Conservation (phyloP, 1,284 basidiomycete species). For the Trichosporon sp. region DNA sequence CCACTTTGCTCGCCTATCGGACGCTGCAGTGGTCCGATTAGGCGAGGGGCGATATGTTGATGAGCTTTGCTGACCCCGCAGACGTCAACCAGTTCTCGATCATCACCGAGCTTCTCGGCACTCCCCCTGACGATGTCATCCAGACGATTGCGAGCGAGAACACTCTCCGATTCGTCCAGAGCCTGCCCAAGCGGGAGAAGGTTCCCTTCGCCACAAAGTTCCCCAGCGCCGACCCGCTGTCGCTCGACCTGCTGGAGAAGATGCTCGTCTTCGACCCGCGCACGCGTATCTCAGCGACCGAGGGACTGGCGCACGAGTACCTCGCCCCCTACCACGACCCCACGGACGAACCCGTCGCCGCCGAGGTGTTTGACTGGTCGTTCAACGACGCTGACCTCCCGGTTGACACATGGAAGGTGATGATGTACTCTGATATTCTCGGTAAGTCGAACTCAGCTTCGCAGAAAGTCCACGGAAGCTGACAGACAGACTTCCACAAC, state of each 20-base stretch:
- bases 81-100: conserved; percentile 99
- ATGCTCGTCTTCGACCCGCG: conserved; percentile 99
- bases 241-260: conserved; percentile 92
- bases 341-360: conserved; percentile 90
- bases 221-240: conserved; percentile 78
- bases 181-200: conserved; percentile 89
- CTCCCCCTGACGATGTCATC: conserved; percentile 98
- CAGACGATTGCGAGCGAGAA: conserved; percentile 98
- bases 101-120: conserved; percentile 96
- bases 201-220: conserved; percentile 94
- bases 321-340: conserved; percentile 98
- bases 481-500: conserved; percentile 52
- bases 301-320: conserved; percentile 89
- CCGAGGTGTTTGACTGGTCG: conserved; percentile 96
- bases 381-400: conserved; percentile 99
- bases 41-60: neutral
- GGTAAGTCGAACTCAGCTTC: conserved; percentile 53
- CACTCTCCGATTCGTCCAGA: conserved; percentile 98
- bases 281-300: conserved; percentile 89
- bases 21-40: neutral
- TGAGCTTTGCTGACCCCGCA: conserved; percentile 37
- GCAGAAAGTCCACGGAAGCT: neutral
- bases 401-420: conserved; percentile 98
- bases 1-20: neutral
- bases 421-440: conserved; percentile 96